These are phyloP conservation scores for Arthrobotrys megalospora DNA, from an alignment of 2,329 filamentous ascomycete genomes.

Conservation along the genomic window DNA sequence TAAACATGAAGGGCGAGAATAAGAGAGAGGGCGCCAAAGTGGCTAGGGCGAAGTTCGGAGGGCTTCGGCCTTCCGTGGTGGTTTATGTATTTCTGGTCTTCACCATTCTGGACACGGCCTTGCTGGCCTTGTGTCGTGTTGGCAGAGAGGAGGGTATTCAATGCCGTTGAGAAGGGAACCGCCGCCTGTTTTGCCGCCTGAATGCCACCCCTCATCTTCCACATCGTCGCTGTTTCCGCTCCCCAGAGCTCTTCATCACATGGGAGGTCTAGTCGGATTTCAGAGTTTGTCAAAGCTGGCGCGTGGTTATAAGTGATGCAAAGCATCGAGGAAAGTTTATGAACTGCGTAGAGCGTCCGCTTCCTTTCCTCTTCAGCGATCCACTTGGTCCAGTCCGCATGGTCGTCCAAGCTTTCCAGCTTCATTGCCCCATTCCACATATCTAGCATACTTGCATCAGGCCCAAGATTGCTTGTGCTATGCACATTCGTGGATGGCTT, in stretches of 20 bases:
- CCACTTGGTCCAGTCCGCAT: conserved; percentile 89
- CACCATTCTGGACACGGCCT: conserved; percentile 66
- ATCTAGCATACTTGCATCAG: conserved; percentile 68
- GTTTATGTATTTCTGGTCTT: conserved; percentile 72
- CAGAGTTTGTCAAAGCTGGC: conserved; percentile 91
- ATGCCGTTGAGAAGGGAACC: conserved; percentile 83
- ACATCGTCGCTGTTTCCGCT: conserved; percentile 85
- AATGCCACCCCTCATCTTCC: conserved; percentile 82
- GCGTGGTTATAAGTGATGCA: conserved; percentile 94
- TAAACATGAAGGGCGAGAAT: conserved; percentile 98
- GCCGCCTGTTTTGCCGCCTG: conserved; percentile 78
- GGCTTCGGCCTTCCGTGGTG: conserved; percentile 67
- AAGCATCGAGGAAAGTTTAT: conserved; percentile 89
- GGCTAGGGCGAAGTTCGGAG: conserved; percentile 75
- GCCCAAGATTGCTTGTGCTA: conserved; percentile 66
- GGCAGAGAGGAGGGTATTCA: conserved; percentile 84
- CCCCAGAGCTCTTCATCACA: conserved; percentile 94
- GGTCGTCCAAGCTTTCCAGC: conserved; percentile 70
- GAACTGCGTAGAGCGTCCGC: conserved; percentile 90
- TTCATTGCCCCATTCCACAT: conserved; percentile 66
- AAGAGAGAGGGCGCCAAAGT: conserved; percentile 89
- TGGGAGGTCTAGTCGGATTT: conserved; percentile 88
- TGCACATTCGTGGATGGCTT: conserved; percentile 67
- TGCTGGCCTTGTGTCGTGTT: conserved; percentile 68
- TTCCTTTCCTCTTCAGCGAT: conserved; percentile 91